phyloP scores from a whole-genome alignment of 805 yeast genomes.

The Komagataella pseudopastoris region DNA sequence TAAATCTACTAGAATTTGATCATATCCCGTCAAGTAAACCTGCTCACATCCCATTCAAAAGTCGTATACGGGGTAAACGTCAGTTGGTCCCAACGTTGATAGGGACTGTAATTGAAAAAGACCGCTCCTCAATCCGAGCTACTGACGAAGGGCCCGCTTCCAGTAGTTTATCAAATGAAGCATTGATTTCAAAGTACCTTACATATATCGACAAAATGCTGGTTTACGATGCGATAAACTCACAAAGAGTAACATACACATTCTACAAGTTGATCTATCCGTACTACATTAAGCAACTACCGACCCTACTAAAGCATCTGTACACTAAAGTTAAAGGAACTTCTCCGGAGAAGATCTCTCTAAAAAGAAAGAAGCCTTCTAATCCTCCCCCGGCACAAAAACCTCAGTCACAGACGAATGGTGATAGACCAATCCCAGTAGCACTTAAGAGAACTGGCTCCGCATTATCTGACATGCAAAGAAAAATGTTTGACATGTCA shows the following conservation, averaged over 20 bases:
- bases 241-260: slow-evolving; percentile 11
- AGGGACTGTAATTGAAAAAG: slow-evolving; percentile 15
- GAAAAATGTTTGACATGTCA: slow-evolving; percentile 19
- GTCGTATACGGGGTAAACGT: slow-evolving; percentile 15
- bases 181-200: neutral
- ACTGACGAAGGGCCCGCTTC: neutral
- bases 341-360: slow-evolving; percentile 4
- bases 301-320: slow-evolving; percentile 12
- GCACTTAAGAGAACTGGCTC: slow-evolving; percentile 11
- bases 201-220: slow-evolving; percentile 16
- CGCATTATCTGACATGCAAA: slow-evolving; percentile 13
- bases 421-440: neutral
- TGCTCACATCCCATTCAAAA: slow-evolving; percentile 1
- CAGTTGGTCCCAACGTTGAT: slow-evolving; percentile 18
- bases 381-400: neutral
- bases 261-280: slow-evolving; percentile 17
- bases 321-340: slow-evolving; percentile 17
- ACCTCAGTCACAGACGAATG: neutral
- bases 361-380: slow-evolving; percentile 1
- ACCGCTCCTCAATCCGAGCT: neutral
- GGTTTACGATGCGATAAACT: slow-evolving; percentile 18
- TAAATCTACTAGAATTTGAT: slow-evolving; percentile 5
- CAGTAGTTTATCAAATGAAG: neutral
- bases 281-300: slow-evolving; percentile 13
- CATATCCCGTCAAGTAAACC: neutral